Conservation (phyloP, 1,284 basidiomycete species). For the Malassezia restricta region DNA sequence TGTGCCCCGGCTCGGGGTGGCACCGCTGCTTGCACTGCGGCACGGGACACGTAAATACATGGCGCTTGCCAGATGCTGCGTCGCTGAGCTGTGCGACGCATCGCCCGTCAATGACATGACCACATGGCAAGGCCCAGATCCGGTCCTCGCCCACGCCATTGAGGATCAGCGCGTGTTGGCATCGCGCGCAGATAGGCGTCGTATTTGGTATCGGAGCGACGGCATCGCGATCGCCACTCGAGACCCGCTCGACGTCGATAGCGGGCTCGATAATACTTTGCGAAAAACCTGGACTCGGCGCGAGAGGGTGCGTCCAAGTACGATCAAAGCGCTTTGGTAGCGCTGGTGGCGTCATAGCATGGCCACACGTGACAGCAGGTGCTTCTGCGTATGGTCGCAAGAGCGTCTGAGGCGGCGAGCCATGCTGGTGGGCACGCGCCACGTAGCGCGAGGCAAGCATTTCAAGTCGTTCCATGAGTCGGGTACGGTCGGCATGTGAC, state of each 20-base stretch:
- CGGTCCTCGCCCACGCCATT: constrained; percentile 24
- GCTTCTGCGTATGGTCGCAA: constrained; percentile 5
- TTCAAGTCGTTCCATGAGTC: constrained; percentile 10
- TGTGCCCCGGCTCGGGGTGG: constrained; percentile 22
- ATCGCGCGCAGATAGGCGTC: constrained; percentile 35
- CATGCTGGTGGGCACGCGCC: constrained; percentile 1
- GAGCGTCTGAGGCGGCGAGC: constrained; percentile 4
- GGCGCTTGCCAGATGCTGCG: constrained; percentile 16
- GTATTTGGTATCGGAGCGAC: constrained; percentile 32
- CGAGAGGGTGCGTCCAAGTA: constrained; percentile 26
- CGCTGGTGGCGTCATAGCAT: not conserved
- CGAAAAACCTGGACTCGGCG: constrained; percentile 18
- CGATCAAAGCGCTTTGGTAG: constrained; percentile 18
- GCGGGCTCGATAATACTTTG: constrained; percentile 34
- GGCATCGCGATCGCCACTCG: constrained; percentile 27
- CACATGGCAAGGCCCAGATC: constrained; percentile 35
- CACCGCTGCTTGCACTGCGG: constrained; percentile 30
- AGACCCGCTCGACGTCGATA: constrained; percentile 32
- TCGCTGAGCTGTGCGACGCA: constrained; percentile 28
- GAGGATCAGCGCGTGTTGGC: constrained; percentile 26
- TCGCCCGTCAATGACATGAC: constrained; percentile 36
- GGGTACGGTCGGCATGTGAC: not conserved
- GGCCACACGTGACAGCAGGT: not conserved
- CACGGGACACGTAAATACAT: constrained; percentile 31
- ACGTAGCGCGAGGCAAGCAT: constrained; percentile 13